These are phyloP conservation scores for Ustilago tritici DNA, from an alignment of 1,284 basidiomycete genomes.

Conservation along the genomic window DNA sequence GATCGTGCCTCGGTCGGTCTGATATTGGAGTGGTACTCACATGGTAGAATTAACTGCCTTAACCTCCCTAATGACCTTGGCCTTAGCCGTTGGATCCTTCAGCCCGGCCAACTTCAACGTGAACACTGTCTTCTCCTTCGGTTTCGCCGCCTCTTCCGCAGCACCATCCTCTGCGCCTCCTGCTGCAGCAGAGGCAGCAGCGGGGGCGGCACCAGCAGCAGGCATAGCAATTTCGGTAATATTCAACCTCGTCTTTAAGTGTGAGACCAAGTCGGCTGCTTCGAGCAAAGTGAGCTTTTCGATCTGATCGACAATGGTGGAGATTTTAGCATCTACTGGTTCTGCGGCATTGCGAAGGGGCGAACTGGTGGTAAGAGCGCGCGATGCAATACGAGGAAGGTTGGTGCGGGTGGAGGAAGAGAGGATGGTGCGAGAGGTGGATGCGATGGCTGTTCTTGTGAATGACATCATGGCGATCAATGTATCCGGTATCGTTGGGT, in stretches of 20 bases:
- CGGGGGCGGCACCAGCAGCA: conserved; percentile 74
- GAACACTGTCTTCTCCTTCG: conserved; percentile 99
- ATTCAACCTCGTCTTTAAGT: conserved; percentile 93
- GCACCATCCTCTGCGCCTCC: conserved; percentile 66
- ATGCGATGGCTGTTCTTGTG: conserved; percentile 32
- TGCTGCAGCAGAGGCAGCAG: conserved; percentile 31
- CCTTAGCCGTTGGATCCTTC: conserved; percentile 73
- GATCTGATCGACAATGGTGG: conserved; percentile 91
- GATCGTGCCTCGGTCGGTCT: too few relatives aligned
- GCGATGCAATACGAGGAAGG: conserved; percentile 13
- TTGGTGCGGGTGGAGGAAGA: conserved; percentile 6
- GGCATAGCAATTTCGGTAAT: conserved; percentile 98
- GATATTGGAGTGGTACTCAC: conserved; percentile 22
- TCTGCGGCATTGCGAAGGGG: conserved; percentile 21
- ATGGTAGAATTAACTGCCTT: conserved; percentile 76
- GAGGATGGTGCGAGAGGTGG: conserved; percentile 24
- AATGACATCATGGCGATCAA: conserved; percentile 20
- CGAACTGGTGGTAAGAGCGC: conserved; percentile 21
- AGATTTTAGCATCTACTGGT: conserved; percentile 75
- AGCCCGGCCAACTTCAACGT: conserved; percentile 77
- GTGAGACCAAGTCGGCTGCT: conserved; percentile 92
- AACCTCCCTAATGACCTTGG: conserved; percentile 98
- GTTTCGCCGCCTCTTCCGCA: conserved; percentile 82
- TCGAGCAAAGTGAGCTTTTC: conserved; percentile 90
- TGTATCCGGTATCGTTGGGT: background rate